Base-by-base conservation (phyloP, 495 filamentous ascomycete species). In the Cudoniella acicularis region DNA sequence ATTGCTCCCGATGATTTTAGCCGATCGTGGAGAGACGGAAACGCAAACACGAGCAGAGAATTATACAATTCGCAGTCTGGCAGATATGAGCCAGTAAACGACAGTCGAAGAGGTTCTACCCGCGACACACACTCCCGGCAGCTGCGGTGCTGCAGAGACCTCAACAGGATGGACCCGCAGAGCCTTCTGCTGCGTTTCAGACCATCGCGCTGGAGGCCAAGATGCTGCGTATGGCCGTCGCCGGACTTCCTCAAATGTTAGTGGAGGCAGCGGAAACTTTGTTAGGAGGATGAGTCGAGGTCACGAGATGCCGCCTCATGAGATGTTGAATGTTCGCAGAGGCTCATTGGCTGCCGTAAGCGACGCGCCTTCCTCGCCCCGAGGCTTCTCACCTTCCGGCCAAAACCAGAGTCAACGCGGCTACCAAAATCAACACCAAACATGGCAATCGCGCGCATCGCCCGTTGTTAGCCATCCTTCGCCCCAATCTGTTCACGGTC, bases 1-100 rank as follows among this genome's bases (percentile, higher is more conserved):
- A 94, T 97, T 64, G 90, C 91, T 9, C 91, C 93, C 3, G 94
- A 98, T 69, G 91, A 96, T 63, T 98, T 97, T 68, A 95, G 89
- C 67, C 83, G 95, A 56, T 82, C 85, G 20, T 95, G 89, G 87
- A 82, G 88, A 64, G 92, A 96, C 43, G 76, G 79, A 16, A 78
- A 86, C 18, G 50, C 66, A 0, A 71, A 64, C 43, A 77, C 82
- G 10, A 84, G 83, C 56, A 79, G 87, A 58, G 91, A 97, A 69
- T 79, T 99, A 0, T 99, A 83, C 71, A 96, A 98, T 70, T 96
- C 94, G 10, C 87, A 95, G 41, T 96, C 91, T 47, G 94, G 95
- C 21, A 87, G 91, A 43, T 95, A 96, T 64, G 94, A 99, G 66
- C 92, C 95, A 3, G 95, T 91, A 6, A 76, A 81, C 43, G 89